Evolutionary conservation across 2,329 filamentous ascomycete species (phyloP), one percentile per base, ranked within the genome.

Genomic region (Hysterium pulicare): DNA sequence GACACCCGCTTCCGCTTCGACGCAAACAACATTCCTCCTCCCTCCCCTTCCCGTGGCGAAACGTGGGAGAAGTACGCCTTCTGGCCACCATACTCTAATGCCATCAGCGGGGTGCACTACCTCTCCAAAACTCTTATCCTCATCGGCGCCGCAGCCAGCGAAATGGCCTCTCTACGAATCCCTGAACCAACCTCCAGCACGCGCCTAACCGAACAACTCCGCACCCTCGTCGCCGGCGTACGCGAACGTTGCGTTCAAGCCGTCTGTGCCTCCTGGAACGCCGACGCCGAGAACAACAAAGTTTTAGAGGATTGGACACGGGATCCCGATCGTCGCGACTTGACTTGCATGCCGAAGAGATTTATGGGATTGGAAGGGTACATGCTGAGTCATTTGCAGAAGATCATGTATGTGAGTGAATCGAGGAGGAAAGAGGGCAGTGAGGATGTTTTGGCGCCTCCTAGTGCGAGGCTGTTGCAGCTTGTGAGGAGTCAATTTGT

Each of bases 51-150:
- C 53, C 80, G 79, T 33, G 91, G 90, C 5, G 89, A 95, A 55
- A 72, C 84, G 0, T 97, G 90, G 89, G 93, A 97, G 86, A 91
- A 70, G 82, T 93, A 70, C 65, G 91, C 90, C 0, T 98, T 97
- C 67, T 97, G 91, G 90, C 90, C 91, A 3, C 93, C 91, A 0
- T 85, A 87, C 70, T 87, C 90, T 2, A 97, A 96, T 60, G 90
- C 90, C 0, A 72, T 97, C 19, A 94, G 90, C 45, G 91, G 87
- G n/a, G 87, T 91, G 2, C 82, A 95, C 63, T 96, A 95, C 59
- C 76, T 98, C 4, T 83, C 86, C 38, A 89, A 86, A 62, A 84
- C 93, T 62, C 73, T 97, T 17, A 76, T 83, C 0, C 73, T 96
- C 3, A 81, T 98, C 3, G 90, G 91, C n/a, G 85, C 85, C 2